Conservation (phyloP, 2,329 filamentous ascomycete genomes). For the Colletotrichum musicola region DNA sequence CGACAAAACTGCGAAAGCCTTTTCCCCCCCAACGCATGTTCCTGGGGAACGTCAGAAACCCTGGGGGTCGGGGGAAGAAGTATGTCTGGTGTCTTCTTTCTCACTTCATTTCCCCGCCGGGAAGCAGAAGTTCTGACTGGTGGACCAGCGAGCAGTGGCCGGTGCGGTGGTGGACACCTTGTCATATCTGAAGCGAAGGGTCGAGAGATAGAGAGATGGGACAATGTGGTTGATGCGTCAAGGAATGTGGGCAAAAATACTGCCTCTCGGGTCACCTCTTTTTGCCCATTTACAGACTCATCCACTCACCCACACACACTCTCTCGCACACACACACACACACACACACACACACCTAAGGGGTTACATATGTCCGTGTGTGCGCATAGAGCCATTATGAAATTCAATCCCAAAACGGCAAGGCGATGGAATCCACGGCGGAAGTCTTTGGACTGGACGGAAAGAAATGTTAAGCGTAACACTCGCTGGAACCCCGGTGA, state of each 20-base stretch:
- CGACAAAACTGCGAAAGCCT: not conserved
- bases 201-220: not conserved
- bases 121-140: too few species aligned
- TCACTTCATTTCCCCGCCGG: not conserved
- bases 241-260: not conserved
- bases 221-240: slow-evolving; percentile 3
- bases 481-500: not conserved
- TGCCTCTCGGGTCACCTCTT: not conserved
- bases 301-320: too few species aligned
- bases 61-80: not conserved
- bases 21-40: not conserved
- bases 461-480: not conserved
- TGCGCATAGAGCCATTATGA: not conserved
- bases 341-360: too few species aligned
- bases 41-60: too few species aligned
- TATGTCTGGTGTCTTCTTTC: not conserved
- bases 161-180: not conserved
- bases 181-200: not conserved
- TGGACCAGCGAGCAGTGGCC: not conserved
- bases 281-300: too few species aligned
- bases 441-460: not conserved
- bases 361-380: too few species aligned
- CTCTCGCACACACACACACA: too few species aligned
- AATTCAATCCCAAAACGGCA: slow-evolving; percentile 7
- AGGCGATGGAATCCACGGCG: slow-evolving; percentile 7